Base-by-base conservation (phyloP, 2,329 filamentous ascomycete species). In the Shiraia sp. region DNA sequence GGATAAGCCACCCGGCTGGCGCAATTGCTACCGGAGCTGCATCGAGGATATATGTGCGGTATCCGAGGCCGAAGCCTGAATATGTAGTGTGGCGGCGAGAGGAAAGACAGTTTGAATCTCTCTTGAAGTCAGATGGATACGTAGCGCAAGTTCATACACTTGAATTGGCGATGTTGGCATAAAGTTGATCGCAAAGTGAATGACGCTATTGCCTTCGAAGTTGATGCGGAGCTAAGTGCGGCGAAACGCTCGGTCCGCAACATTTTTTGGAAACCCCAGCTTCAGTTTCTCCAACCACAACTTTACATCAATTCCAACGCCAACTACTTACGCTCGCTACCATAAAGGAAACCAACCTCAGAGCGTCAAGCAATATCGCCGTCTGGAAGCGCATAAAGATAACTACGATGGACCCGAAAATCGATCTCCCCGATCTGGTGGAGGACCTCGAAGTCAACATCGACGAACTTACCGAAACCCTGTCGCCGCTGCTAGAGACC, bases 381-480 rank as follows among this genome's bases (percentile, higher is more conserved):
- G 42, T 17, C 39, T n/a, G n/a, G n/a, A n/a, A n/a, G n/a, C n/a
- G n/a, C n/a, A n/a, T n/a, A n/a, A n/a, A n/a, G n/a, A n/a, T n/a
- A n/a, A n/a, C n/a, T n/a, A n/a, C n/a, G n/a, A 82, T 82, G 79
- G 79, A 82, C 27, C 66, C 73, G 12, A 51, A 72, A 51, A 79
- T 36, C 41, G 55, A 87, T 61, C 76, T 93, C 38, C 72, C 79
- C 8, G 81, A 85, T 22, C 79, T 88, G 36, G 75, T 95, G 36
- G 82, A 87, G 58, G 80, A 85, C 66, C 82, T 96, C 36, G 85
- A 90, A 53, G 80, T 82, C 55, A 83, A 90, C 65, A 81, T 97
- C 36, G 88, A 95, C 70, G 81, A 85, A 40, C 79, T 97, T 32
- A 83, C 95, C 64, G 80, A 85, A 25, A 77, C 81, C 3, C 77